Evolutionary conservation across 345 rosid species (phyloP), one percentile per base, ranked within the genome.

Genomic region (Gossypioides kirkii): DNA sequence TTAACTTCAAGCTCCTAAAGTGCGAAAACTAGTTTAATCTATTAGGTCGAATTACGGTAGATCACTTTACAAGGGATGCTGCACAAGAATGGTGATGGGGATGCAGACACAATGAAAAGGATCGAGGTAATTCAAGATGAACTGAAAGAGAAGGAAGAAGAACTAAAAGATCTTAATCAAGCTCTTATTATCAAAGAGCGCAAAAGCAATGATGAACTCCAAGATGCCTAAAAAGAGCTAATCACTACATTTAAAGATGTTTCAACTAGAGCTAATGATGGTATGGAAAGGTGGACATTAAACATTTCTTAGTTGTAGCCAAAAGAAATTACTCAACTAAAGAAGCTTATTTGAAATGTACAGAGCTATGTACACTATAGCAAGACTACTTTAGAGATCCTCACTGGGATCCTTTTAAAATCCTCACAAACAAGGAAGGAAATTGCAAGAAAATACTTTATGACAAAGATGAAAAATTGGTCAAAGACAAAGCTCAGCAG

Each of bases 191-290:
- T 84, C 49, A 82, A 82, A 86, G 84, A 93, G 46, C 84, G 82
- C 9, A 70, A 22, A 74, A 77, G 56, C 54, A 90, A 90, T 63
- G 87, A 87, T 28, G 92, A 93, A 73, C 73, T 85, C 76, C 92
- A 85, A 65, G 90, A 76, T 0, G 94, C 87, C 73, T 87, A 85
- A n/a, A 93, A 91, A 79, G 94, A 81, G 79, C 50, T 93, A 70
- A 86, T 91, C 28, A 70, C 9, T 71, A 97, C 38, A 72, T 79
- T 55, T 59, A 75, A 16, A 69, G 70, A 28, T 4, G 45, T n/a
- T 36, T 67, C 75, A 55, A 49, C 13, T 38, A 69, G 72, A 13
- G 56, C 69, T 36, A 0, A 0, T 12, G 62, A 61, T 62, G 22
- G 76, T 36, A 61, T 62, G 69, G 76, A 14, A 69, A 60, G 20